Evolutionary conservation across 257 asterid genomes (phyloP), one percentile per base, ranked within the genome.

Genomic region (Forsythia viridissima): DNA sequence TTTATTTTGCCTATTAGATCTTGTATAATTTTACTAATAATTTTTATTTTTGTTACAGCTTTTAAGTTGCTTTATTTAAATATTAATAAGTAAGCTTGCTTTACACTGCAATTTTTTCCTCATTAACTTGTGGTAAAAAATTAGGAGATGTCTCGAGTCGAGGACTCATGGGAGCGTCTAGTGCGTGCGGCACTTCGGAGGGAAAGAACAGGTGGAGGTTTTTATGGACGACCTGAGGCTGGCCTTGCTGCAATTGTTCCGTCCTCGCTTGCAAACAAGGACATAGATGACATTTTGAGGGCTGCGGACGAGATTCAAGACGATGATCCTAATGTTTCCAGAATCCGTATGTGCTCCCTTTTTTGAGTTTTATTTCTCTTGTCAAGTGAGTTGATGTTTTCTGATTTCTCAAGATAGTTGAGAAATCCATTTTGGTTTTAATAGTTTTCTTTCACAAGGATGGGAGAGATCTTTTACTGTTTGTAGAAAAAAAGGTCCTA

Each of bases 281-380:
- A 93, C 82, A 95, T 95, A 81, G 98, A 95, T 74, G 97, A 91
- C 88, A 93, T 95, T 76, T 79, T 95, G 71, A 85, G 99, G 88
- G 97, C 98, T 75, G 99, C 99, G 0, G 99, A 95, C 74, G 99
- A 92, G 84, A 93, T 95, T 81, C 98, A 95, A 83, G 96, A 88
- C 13, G 97, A 92, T 24, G 97, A 90, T 85, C 97, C 99, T 6
- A 90, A 72, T 86, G 77, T 95, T 79, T 86, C 99, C 72, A 90
- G 98, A 88, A 89, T 95, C 24, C 73, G 98, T 94, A 90, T 20
- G 93, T 82, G 66, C 37, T 85, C 30, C 7, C 55, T 51, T 75
- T 51, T 37, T 51, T 40, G 48, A 55, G n/a, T 71, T 46, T 20
- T 48, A 21, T n/a, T 16, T 41, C 3, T 75, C 72, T 36, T 20